Percentiles rank a stretch among this genome's conserved stretches.
Conservation (phyloP, 345 rosid genomes). For the Crucihimalaya himalaica region DNA sequence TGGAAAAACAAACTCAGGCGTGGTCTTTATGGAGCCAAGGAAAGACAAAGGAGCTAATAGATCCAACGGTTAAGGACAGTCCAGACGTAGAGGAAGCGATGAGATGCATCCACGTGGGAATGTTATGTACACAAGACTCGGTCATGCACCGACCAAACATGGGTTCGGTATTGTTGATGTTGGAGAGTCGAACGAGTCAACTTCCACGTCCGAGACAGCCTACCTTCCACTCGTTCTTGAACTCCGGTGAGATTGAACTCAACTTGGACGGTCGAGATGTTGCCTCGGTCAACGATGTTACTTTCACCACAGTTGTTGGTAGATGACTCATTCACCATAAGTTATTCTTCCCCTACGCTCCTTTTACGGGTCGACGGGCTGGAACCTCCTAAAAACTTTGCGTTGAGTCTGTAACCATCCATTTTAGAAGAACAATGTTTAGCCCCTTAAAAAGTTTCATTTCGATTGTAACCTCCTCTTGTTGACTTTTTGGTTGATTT, state of each 20-base stretch:
- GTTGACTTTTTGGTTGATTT: too few relatives aligned
- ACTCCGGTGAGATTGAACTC: constrained; percentile 40
- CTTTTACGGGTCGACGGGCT: too few relatives aligned
- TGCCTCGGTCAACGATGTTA: constrained; percentile 56
- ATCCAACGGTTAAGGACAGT: constrained; percentile 42
- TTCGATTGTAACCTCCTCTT: too few relatives aligned
- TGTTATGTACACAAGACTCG: constrained; percentile 63
- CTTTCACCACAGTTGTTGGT: constrained; percentile 54
- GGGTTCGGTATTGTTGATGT: constrained; percentile 46
- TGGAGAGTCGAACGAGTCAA: constrained; percentile 40
- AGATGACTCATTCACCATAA: constrained; percentile 38
- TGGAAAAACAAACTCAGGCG: constrained; percentile 37
- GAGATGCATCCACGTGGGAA: constrained; percentile 54
- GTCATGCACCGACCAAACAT: constrained; percentile 52
- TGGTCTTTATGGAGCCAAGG: constrained; percentile 60
- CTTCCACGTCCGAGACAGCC: constrained; percentile 49
- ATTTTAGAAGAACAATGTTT: too few relatives aligned
- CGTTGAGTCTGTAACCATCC: too few relatives aligned
- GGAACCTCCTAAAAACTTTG: too few relatives aligned
- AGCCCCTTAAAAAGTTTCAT: too few relatives aligned
- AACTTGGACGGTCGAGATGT: constrained; percentile 49
- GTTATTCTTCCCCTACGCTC: neutral
- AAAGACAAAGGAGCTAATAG: constrained; percentile 48
- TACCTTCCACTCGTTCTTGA: constrained; percentile 41
- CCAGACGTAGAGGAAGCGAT: constrained; percentile 41